A percentile compares a stretch with the other conserved stretches of the same genome.
These are phyloP conservation scores for Penicillium diatomitis DNA, from an alignment of 495 filamentous ascomycete genomes.

Conservation along the genomic window DNA sequence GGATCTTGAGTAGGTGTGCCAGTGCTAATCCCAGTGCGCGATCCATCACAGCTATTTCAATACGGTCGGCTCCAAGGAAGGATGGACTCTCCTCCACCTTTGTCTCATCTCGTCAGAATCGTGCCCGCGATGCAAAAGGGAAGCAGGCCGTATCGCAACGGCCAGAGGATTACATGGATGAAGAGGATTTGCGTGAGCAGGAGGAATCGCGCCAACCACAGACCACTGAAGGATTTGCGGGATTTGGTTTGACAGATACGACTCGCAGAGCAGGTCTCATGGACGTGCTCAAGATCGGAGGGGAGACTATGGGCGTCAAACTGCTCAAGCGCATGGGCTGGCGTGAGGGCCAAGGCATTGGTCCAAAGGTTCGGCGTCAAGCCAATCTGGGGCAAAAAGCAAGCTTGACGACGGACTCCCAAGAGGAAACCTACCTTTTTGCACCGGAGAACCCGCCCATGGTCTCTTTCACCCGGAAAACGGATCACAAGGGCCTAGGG, in stretches of 20 bases:
- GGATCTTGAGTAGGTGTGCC: background rate
- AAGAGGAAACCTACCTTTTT: conserved; percentile 60
- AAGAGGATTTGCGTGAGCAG: conserved; percentile 85
- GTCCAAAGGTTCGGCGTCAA: conserved; percentile 73
- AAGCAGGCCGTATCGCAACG: conserved; percentile 45
- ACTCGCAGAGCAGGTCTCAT: conserved; percentile 50
- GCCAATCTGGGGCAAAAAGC: conserved; percentile 54
- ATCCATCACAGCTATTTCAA: conserved; percentile 71
- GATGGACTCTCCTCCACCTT: conserved; percentile 90
- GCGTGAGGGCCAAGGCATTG: conserved; percentile 88
- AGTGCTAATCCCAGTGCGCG: conserved; percentile 1
- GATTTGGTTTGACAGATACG: conserved; percentile 60
- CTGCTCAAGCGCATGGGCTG: conserved; percentile 92
- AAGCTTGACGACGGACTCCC: conserved; percentile 24
- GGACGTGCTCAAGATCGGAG: conserved; percentile 63
- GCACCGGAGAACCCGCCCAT: conserved; percentile 78
- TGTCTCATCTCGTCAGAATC: conserved; percentile 77
- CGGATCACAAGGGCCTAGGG: conserved; percentile 73
- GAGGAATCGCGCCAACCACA: conserved; percentile 67
- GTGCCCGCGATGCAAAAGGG: conserved; percentile 52
- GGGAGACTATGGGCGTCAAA: conserved; percentile 85
- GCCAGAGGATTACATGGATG: conserved; percentile 95
- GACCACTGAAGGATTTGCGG: conserved; percentile 62
- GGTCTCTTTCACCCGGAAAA: conserved; percentile 68
- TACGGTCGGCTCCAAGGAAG: conserved; percentile 95